These are phyloP conservation scores for Boletus sp. DNA, from an alignment of 1,284 basidiomycete species.

Conservation along the genomic window DNA sequence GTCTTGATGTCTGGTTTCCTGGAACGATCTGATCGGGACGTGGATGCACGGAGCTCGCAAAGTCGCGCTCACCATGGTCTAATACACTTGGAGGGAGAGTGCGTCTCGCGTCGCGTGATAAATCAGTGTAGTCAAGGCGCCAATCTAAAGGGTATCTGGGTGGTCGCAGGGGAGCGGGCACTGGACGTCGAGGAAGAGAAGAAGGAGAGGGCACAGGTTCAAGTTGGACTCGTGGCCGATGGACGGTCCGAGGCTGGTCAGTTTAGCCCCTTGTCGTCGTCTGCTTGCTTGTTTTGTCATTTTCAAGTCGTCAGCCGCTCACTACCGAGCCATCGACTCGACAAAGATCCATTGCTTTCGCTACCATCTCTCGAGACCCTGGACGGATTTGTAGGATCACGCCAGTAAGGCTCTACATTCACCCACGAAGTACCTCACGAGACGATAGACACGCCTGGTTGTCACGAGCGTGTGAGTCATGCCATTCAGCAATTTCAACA, in stretches of 20 bases:
- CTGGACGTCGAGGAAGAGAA: slow-evolving; percentile 9
- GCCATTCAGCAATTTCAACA: slow-evolving; percentile 9
- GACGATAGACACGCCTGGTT: too few relatives aligned
- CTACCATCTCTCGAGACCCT: too few relatives aligned
- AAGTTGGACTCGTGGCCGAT: slow-evolving; percentile 3
- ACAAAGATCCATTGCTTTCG: too few relatives aligned
- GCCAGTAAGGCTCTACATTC: neutral
- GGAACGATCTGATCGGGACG: slow-evolving; percentile 11
- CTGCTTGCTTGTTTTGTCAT: slow-evolving; percentile 30
- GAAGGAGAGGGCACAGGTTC: slow-evolving; percentile 4
- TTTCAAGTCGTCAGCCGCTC: slow-evolving; percentile 31
- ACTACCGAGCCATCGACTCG: neutral
- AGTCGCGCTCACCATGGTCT: slow-evolving; percentile 21
- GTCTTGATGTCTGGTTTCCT: slow-evolving; percentile 75
- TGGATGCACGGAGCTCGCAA: neutral
- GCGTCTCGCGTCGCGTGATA: slow-evolving; percentile 24
- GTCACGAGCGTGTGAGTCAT: too few relatives aligned
- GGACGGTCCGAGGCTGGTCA: too few relatives aligned
- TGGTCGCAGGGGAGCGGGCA: slow-evolving; percentile 2
- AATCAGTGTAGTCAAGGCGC: slow-evolving; percentile 1
- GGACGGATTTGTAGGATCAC: too few relatives aligned
- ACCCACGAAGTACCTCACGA: neutral
- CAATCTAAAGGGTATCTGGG: slow-evolving; percentile 2
- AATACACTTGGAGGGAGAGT: neutral
- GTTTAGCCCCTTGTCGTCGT: slow-evolving; percentile 13